Percentiles rank a stretch among this genome's conserved stretches.
Evolutionary conservation across 495 filamentous ascomycete genomes (phyloP).

Genomic region (Bombardia bombarda): DNA sequence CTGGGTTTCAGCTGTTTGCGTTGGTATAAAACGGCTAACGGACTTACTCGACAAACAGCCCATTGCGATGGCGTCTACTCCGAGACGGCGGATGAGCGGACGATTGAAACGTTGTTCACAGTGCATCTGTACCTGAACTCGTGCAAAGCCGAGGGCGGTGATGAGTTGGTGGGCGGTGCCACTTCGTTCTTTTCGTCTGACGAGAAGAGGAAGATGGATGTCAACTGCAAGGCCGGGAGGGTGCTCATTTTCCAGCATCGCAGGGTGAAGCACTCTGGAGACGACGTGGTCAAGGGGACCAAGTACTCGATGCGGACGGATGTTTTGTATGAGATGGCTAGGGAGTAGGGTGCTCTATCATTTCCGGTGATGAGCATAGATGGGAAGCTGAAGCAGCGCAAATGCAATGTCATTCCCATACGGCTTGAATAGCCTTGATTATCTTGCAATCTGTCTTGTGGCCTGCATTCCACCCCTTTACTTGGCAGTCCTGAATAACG

Average conservation of each 20-base stretch:
- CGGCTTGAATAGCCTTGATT: constrained; percentile 27
- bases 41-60: constrained; percentile 27
- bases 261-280: constrained; percentile 61
- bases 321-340: constrained; percentile 54
- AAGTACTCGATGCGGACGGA: constrained; percentile 77
- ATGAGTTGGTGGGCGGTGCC: constrained; percentile 43
- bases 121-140: constrained; percentile 78
- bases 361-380: background rate
- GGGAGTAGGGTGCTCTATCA: background rate
- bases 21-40: background rate
- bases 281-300: constrained; percentile 59
- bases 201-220: constrained; percentile 43
- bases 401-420: constrained; percentile 26
- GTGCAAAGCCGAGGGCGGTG: constrained; percentile 26
- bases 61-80: constrained; percentile 68
- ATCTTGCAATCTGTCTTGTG: constrained; percentile 38
- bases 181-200: constrained; percentile 53
- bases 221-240: constrained; percentile 62
- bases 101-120: constrained; percentile 58
- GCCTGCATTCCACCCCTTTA: constrained; percentile 30
- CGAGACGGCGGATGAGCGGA: constrained; percentile 42
- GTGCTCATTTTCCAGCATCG: constrained; percentile 74
- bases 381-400: too few species aligned
- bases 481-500: constrained; percentile 29
- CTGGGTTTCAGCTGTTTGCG: background rate